phyloP scores from a whole-genome alignment of 345 rosid species.

The Noccaea caerulescens region DNA sequence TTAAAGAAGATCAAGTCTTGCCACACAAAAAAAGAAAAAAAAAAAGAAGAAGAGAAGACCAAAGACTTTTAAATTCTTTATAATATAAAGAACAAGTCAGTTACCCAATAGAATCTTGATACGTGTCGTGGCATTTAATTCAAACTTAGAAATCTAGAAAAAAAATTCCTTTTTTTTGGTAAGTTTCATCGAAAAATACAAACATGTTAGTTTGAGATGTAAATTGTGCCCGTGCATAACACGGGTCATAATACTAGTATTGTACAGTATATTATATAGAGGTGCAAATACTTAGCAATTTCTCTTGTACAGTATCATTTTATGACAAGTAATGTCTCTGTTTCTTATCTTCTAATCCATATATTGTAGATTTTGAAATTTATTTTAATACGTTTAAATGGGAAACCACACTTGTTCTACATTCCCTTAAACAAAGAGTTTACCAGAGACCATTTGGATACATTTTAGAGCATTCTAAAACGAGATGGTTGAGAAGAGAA shows the following conservation, averaged over 20 bases:
- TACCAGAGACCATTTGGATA: background rate
- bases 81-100: too few species aligned
- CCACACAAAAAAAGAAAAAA: background rate
- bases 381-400: background rate
- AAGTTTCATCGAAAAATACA: too few species aligned
- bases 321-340: background rate
- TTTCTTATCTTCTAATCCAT: background rate
- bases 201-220: too few species aligned
- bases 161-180: too few species aligned
- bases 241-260: too few species aligned
- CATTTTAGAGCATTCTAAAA: background rate
- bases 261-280: background rate
- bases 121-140: too few species aligned
- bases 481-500: background rate
- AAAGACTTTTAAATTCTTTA: background rate
- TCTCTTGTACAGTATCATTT: background rate
- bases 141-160: too few species aligned
- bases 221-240: too few species aligned
- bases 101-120: too few species aligned
- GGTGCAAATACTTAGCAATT: background rate
- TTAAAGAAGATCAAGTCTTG: slow-evolving; percentile 16
- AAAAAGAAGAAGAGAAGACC: background rate
- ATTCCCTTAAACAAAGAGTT: slow-evolving; percentile 9
- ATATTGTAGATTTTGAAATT: background rate
- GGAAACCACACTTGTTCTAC: slow-evolving; percentile 5